Evolutionary conservation across 1,284 basidiomycete genomes (phyloP), one percentile per base, ranked within the genome.

Genomic region (Ustilago crameri): DNA sequence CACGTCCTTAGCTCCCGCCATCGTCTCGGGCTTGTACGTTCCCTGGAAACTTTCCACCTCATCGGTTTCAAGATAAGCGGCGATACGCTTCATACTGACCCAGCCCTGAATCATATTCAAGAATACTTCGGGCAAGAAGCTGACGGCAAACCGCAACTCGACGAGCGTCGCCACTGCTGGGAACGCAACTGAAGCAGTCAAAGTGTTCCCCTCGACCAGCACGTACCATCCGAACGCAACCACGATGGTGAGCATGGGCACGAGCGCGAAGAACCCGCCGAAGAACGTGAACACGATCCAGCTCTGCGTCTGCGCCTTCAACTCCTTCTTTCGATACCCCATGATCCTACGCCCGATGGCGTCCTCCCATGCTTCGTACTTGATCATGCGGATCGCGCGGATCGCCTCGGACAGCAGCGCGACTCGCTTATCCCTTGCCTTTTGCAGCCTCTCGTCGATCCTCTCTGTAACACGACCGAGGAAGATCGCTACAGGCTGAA

Each of bases 71-170:
- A 95, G 87, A 82, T 90, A 95, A 0, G 88, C 89, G 12, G 91
- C 87, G 50, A 95, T 91, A 50, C 93, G 90, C 53, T 92, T 87
- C 30, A 94, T 82, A 0, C 91, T 88, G 2, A 95, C 91, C 35
- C 88, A 87, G 0, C 90, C 88, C 87, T 93, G 82, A 7, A 85
- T 71, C 5, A 80, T 51, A 5, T 20, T 51, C 26, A 63, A 27
- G 30, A 75, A 58, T 40, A 56, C 59, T 34, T 41, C 57, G 1
- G 74, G 74, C 34, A 75, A 34, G 22, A 67, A 54, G 22, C 52
- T 73, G 2, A 73, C 50, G 3, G 74, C 63, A 12, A 42, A 69
- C 10, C 65, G 45, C 27, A 75, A 42, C 46, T 71, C 65, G n/a
- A 55, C 42, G 37, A 75, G 30, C 32, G 66, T 61, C 15, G 70